phyloP scores from a whole-genome alignment of 164 flowering plant species.

The Warburgia ugandensis region DNA sequence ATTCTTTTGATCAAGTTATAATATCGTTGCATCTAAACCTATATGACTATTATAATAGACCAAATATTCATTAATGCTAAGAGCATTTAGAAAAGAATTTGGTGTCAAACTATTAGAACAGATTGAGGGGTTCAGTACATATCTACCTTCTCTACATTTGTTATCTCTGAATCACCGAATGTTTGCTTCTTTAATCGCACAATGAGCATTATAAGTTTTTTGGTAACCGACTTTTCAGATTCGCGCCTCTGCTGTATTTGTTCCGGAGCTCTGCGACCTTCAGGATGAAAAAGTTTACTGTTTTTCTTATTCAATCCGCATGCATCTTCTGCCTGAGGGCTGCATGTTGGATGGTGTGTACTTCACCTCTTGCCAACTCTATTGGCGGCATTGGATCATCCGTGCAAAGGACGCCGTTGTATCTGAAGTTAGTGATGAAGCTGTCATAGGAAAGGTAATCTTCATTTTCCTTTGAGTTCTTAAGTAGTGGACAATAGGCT shows the following conservation, averaged over 20 bases:
- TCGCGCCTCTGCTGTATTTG: constrained; percentile 81
- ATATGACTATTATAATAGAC: too few relatives aligned
- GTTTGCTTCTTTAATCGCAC: too few relatives aligned
- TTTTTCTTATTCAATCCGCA: constrained; percentile 79
- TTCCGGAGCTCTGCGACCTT: constrained; percentile 64
- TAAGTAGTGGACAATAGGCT: too few relatives aligned
- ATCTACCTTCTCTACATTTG: too few relatives aligned
- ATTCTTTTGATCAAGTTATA: too few relatives aligned
- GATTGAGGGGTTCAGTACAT: too few relatives aligned
- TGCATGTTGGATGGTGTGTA: constrained; percentile 44
- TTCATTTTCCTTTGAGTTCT: neutral
- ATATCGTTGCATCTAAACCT: too few relatives aligned
- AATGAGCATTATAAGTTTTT: too few relatives aligned
- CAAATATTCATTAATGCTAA: too few relatives aligned
- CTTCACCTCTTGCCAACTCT: constrained; percentile 69
- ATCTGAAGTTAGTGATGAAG: constrained; percentile 53
- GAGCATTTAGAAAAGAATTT: too few relatives aligned
- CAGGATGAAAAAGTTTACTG: constrained; percentile 25
- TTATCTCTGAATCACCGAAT: too few relatives aligned
- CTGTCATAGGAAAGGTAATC: constrained; percentile 81
- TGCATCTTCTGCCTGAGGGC: constrained; percentile 68
- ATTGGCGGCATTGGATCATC: constrained; percentile 76
- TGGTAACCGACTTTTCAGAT: constrained; percentile 63
- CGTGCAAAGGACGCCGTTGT: constrained; percentile 47
- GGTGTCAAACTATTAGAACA: too few relatives aligned